These are phyloP conservation scores for Houttuynia cordata DNA, from an alignment of 164 flowering plant species.

Conservation along the genomic window DNA sequence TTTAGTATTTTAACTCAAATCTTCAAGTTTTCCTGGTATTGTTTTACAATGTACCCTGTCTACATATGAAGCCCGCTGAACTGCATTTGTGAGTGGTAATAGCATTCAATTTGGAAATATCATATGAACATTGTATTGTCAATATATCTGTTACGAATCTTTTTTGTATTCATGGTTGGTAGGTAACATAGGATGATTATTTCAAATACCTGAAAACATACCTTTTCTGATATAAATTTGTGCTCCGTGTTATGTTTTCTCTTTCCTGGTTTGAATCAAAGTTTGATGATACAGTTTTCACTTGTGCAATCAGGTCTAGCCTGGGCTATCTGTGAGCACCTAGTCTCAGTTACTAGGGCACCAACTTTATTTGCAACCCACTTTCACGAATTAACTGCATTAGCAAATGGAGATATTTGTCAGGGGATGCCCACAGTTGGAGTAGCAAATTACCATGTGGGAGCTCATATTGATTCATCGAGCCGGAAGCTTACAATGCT, in stretches of 20 bases:
- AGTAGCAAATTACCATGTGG: conserved; percentile 87
- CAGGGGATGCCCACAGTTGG: conserved; percentile 33
- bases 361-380: conserved; percentile 98
- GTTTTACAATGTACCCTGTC: too few relatives aligned
- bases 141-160: too few relatives aligned
- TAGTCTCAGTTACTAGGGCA: conserved; percentile 72
- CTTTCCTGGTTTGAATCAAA: not conserved
- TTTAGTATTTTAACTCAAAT: too few relatives aligned
- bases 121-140: too few relatives aligned
- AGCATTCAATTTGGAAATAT: too few relatives aligned
- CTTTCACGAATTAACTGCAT: conserved; percentile 92
- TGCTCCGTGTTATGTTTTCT: not conserved
- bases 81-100: too few relatives aligned
- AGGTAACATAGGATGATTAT: too few relatives aligned
- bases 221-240: too few relatives aligned
- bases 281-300: not conserved
- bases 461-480: conserved; percentile 89
- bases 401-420: conserved; percentile 45
- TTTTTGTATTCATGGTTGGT: too few relatives aligned
- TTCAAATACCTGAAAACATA: too few relatives aligned
- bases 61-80: too few relatives aligned
- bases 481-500: conserved; percentile 95
- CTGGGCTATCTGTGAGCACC: conserved; percentile 98
- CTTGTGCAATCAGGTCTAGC: conserved; percentile 60
- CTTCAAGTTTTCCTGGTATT: too few relatives aligned